Percentiles rank a stretch among this genome's conserved stretches.
These are phyloP conservation scores for Auricularia cornea DNA, from an alignment of 768 basidiomycete genomes.

Conservation along the genomic window DNA sequence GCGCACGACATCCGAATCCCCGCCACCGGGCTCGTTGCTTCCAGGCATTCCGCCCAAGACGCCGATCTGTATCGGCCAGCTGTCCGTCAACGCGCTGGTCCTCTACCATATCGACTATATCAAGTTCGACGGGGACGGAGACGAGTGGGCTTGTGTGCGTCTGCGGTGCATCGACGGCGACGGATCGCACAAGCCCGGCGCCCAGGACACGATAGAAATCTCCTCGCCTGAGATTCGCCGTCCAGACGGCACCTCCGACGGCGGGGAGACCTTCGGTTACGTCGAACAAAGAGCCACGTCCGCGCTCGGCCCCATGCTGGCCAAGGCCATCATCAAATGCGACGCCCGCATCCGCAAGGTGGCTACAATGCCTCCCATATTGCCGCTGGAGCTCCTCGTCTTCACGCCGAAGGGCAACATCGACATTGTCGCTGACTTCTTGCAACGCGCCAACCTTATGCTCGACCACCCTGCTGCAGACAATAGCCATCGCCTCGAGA, in stretches of 20 bases:
- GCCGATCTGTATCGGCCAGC: conserved; percentile 81
- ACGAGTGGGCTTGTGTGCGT: conserved; percentile 61
- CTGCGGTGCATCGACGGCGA: conserved; percentile 59
- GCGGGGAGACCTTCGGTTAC: conserved; percentile 70
- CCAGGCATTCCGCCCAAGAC: conserved; percentile 66
- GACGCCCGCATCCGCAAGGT: conserved; percentile 63
- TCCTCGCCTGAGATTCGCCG: conserved; percentile 49
- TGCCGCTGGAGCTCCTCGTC: conserved; percentile 77
- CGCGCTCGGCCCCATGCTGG: conserved; percentile 72
- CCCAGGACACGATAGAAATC: conserved; percentile 68
- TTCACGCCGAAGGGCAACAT: conserved; percentile 95
- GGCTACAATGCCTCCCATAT: conserved; percentile 52
- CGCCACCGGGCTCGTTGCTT: neutral
- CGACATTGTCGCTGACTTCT: conserved; percentile 64
- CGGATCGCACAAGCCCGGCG: conserved; percentile 40
- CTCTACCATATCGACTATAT: conserved; percentile 76
- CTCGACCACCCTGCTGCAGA: conserved; percentile 74
- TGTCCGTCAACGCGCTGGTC: conserved; percentile 74
- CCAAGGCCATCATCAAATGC: conserved; percentile 72
- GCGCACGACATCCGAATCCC: conserved; percentile 8
- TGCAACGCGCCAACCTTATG: conserved; percentile 57
- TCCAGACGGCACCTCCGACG: conserved; percentile 42
- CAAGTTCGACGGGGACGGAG: conserved; percentile 34
- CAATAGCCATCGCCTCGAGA: conserved; percentile 38
- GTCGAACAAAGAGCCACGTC: conserved; percentile 81